Base-by-base conservation (phyloP, 495 filamentous ascomycete genomes). In the Penicillium coprophilum region DNA sequence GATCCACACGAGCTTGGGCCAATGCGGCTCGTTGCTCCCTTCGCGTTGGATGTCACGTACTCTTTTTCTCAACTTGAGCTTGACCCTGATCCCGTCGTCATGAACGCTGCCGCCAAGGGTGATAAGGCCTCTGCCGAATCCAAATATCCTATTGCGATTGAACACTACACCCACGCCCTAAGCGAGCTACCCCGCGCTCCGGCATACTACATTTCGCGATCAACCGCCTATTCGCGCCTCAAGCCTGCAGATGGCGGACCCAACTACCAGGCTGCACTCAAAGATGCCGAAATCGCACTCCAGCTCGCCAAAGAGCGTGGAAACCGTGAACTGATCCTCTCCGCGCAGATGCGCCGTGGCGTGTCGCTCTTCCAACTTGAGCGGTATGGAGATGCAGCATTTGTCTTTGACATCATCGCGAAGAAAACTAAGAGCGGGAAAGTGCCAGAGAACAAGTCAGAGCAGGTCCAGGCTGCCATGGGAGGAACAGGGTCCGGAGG, bases 171-270 rank as follows among this genome's bases (percentile, higher is more conserved):
- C n/a, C 74, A 79, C 45, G 94, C 92, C n/a, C 74, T 98, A 6
- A 61, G 77, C 27, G 68, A 73, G 32, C 78, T 80, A 7, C 85
- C 89, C 11, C 82, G 80, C 31, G 87, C 91, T 8, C 88, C 90
- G 6, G 69, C 83, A 55, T 97, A 95, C 82, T 88, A 94, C 58
- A 84, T 96, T 57, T 87, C 94, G 67, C 90, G 95, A 24, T 89
- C 91, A 2, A 92, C 86, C 11, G 91, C 92, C 27, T 87, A 90
- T 64, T 82, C 90, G 9, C 87, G 92, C 52, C 72, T 83, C 1
- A 78, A 77, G 50, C 72, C 79, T 40, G 66, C 62, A 46, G 65
- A 77, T 38, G 75, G 75, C 13, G 73, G 73, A 6, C 72, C 82
- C 1, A 71, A 85, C 30, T 72, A 72, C 55, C n/a, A 59, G 12